phyloP scores from a whole-genome alignment of 176 grass and related monocot genomes.

The Puya raimondii region DNA sequence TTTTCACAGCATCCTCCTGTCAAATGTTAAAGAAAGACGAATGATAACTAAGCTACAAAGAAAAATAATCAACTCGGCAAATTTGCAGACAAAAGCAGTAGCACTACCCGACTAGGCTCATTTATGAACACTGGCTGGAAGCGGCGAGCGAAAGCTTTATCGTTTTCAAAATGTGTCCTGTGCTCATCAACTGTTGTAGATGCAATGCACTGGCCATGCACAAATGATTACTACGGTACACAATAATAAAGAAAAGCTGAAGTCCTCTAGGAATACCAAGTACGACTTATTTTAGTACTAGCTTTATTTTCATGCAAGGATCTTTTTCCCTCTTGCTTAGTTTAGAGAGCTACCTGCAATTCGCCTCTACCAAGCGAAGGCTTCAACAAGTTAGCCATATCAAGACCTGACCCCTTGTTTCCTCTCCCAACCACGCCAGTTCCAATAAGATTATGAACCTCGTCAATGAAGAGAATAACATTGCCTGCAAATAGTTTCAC shows the following conservation, averaged over 20 bases:
- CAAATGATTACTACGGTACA: constrained; percentile 1
- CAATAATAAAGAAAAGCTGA: background rate
- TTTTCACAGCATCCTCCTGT: constrained; percentile 79
- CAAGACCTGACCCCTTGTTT: constrained; percentile 20
- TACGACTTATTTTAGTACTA: no score
- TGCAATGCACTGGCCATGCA: constrained; percentile 63
- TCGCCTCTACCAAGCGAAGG: constrained; percentile 23
- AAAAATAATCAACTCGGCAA: no score
- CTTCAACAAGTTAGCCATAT: constrained; percentile 25
- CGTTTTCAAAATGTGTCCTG: constrained; percentile 80
- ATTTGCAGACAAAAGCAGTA: no score
- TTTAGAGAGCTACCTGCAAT: constrained; percentile 16
- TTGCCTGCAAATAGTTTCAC: constrained; percentile 6
- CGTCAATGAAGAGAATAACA: constrained; percentile 22
- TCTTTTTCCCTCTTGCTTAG: background rate
- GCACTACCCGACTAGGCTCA: constrained; percentile 71
- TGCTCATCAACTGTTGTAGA: constrained; percentile 88
- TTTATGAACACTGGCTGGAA: constrained; percentile 77
- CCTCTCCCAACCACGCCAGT: constrained; percentile 12
- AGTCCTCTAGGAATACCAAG: background rate
- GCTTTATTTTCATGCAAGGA: no score
- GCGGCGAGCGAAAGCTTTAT: constrained; percentile 86
- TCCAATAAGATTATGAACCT: constrained; percentile 26
- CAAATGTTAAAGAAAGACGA: background rate
- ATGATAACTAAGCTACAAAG: no score